phyloP scores from a whole-genome alignment of 2,329 filamentous ascomycete species.

The Colletotrichum chrysophilum region DNA sequence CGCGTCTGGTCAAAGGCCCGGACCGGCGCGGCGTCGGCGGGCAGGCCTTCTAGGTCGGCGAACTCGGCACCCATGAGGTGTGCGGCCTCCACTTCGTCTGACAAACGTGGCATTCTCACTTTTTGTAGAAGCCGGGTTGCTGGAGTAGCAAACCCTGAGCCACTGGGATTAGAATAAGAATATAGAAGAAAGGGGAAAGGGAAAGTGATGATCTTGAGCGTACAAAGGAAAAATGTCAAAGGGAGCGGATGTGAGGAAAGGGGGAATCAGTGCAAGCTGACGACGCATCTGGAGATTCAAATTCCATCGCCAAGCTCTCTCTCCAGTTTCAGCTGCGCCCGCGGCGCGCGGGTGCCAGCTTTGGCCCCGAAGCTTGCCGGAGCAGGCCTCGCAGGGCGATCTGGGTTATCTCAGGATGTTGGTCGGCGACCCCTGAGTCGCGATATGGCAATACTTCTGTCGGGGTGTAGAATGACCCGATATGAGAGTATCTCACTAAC shows the following conservation, averaged over 20 bases:
- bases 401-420: neutral
- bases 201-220: neutral
- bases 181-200: neutral
- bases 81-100: neutral
- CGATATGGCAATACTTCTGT: fast-evolving
- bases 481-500: neutral
- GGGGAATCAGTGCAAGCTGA: neutral
- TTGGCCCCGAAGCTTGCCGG: neutral
- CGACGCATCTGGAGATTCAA: neutral
- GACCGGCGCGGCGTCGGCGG: neutral
- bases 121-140: neutral
- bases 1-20: neutral
- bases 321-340: neutral
- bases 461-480: fast-evolving
- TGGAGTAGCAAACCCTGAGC: neutral
- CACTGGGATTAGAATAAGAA: neutral
- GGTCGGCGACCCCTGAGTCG: neutral
- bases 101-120: neutral
- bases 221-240: neutral
- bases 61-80: neutral
- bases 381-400: neutral
- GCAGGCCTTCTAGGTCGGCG: neutral
- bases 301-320: neutral
- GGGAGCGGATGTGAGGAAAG: neutral
- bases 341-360: neutral